Conservation (phyloP, 148 eudicot genomes). For the Vaccinium myrtillus region DNA sequence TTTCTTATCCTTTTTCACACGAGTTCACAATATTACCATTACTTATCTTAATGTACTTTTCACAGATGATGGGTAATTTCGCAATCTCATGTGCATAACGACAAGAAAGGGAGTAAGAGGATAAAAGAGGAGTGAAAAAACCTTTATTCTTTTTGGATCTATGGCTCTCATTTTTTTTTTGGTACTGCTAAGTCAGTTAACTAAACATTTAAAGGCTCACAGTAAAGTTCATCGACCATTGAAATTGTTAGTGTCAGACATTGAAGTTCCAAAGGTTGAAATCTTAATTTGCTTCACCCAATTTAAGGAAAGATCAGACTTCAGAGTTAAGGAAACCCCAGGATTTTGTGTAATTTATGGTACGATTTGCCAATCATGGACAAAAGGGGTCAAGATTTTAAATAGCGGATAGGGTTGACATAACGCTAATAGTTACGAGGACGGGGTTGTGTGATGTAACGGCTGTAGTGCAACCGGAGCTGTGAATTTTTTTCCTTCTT, state of each 20-base stretch:
- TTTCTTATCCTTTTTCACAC: background rate
- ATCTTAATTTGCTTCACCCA: background rate
- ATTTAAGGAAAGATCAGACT: background rate
- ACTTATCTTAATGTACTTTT: too few species aligned
- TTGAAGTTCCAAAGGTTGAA: background rate
- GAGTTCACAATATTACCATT: background rate
- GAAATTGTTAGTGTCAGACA: background rate
- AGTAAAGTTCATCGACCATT: background rate
- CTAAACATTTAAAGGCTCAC: background rate
- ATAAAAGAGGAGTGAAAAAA: background rate
- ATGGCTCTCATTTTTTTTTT: background rate
- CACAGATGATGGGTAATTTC: background rate
- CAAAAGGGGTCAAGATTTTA: background rate
- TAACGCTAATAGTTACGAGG: background rate
- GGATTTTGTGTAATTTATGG: background rate
- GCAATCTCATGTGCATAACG: background rate
- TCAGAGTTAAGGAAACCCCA: background rate
- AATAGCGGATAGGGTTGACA: background rate
- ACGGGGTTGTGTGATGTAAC: background rate
- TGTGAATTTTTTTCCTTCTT: background rate
- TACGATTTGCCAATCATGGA: background rate
- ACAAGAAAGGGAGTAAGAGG: background rate
- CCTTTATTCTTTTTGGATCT: background rate
- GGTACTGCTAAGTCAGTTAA: background rate
- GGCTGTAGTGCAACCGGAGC: background rate